These are phyloP conservation scores for Neopestalotiopsis sp. DNA, from an alignment of 2,329 filamentous ascomycete genomes.

Conservation along the genomic window DNA sequence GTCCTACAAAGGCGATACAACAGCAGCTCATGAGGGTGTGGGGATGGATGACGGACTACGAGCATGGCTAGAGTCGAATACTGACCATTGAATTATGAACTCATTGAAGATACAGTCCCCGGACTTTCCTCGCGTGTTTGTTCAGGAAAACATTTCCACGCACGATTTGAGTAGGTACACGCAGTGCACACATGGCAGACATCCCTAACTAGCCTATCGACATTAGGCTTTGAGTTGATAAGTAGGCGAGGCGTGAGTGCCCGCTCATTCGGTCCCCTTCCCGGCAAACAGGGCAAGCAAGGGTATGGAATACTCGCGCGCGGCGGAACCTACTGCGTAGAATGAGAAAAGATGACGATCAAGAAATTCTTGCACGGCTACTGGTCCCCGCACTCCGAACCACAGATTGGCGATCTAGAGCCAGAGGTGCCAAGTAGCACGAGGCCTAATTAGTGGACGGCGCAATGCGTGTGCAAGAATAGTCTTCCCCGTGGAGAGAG, in stretches of 20 bases:
- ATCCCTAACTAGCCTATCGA: background rate
- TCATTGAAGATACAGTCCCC: background rate
- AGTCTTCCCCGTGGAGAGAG: background rate
- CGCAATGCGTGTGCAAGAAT: constrained; percentile 3
- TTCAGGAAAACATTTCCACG: background rate
- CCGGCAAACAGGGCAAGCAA: background rate
- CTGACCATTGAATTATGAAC: constrained; percentile 3
- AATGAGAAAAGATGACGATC: background rate
- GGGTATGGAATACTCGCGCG: background rate
- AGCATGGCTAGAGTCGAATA: constrained; percentile 20
- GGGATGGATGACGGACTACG: constrained; percentile 45
- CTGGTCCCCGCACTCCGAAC: background rate
- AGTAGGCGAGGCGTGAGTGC: background rate
- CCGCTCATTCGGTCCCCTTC: background rate
- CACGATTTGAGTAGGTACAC: background rate
- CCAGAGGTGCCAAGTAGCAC: constrained; percentile 1
- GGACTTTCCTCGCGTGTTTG: background rate
- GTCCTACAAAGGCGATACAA: constrained; percentile 55
- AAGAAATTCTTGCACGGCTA: background rate
- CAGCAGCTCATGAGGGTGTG: constrained; percentile 52
- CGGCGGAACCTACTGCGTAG: background rate
- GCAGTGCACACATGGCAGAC: background rate
- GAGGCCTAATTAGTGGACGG: constrained; percentile 9
- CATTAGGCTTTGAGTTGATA: background rate
- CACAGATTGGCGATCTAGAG: constrained; percentile 1